Conservation (phyloP, 202 grass and related monocot genomes). For the Zoysia matrella region DNA sequence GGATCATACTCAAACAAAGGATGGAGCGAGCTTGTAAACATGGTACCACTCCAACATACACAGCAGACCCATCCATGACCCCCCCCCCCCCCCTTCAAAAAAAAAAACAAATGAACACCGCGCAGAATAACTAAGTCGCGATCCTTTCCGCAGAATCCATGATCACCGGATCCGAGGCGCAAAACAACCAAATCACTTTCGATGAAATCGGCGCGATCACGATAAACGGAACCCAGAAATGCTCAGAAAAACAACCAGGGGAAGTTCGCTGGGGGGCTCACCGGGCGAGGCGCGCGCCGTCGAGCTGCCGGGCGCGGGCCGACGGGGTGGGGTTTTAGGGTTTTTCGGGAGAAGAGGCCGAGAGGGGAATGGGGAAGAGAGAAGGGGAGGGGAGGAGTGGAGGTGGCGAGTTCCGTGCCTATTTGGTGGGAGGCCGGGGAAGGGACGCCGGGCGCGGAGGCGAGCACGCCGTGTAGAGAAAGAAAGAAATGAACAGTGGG, state of each 20-base stretch:
- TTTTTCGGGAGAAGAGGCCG: not conserved
- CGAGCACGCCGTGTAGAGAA: slow-evolving; percentile 28
- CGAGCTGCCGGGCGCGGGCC: not conserved
- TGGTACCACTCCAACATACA: not conserved
- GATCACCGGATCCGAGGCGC: not conserved
- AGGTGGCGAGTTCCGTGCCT: not conserved
- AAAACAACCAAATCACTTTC: not conserved
- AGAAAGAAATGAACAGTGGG: slow-evolving; percentile 40
- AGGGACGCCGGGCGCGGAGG: not conserved
- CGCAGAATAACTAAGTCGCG: too few species aligned
- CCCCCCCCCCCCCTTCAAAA: not conserved
- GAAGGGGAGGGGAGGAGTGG: not conserved
- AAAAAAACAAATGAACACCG: not conserved
- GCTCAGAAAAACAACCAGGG: not conserved
- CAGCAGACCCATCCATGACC: not conserved
- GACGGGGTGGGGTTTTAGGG: slow-evolving; percentile 37
- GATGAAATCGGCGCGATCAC: not conserved
- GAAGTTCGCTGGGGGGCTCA: slow-evolving; percentile 11
- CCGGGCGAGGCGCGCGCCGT: slow-evolving; percentile 17
- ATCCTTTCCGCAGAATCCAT: not conserved
- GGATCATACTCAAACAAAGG: not conserved
- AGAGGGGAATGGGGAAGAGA: not conserved
- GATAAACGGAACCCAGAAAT: not conserved
- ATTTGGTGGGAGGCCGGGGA: not conserved
- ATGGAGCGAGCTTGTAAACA: not conserved